A percentile compares a stretch with the other conserved stretches of the same genome.
Evolutionary conservation across 1,139 yeast species (phyloP).

Genomic region (Nadsonia commutata): DNA sequence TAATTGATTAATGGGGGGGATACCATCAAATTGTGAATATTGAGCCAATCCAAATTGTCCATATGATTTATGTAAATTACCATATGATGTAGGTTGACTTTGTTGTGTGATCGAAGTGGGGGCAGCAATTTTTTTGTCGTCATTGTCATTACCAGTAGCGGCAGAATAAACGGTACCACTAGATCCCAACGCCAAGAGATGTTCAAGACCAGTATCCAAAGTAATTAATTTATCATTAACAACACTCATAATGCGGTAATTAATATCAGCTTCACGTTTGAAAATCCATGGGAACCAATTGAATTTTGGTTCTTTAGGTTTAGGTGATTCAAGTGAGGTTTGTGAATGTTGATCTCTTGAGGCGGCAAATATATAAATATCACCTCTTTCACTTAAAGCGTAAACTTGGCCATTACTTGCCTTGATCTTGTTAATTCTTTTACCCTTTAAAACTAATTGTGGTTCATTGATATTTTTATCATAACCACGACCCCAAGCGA

Average conservation of each 20-base stretch:
- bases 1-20: conserved; percentile 31
- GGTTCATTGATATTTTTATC: conserved; percentile 13
- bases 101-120: not conserved
- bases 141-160: conserved; percentile 32
- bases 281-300: conserved; percentile 3
- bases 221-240: conserved; percentile 23
- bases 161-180: conserved; percentile 53
- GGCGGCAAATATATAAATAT: conserved; percentile 18
- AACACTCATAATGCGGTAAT: not conserved
- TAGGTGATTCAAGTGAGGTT: conserved; percentile 1
- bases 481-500: conserved; percentile 45
- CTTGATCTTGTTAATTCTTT: conserved; percentile 32
- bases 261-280: conserved; percentile 3
- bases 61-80: conserved; percentile 22
- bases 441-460: conserved; percentile 31
- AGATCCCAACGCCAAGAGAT: conserved; percentile 46
- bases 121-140: conserved; percentile 2
- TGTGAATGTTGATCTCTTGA: conserved; percentile 3
- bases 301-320: conserved; percentile 3
- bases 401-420: conserved; percentile 42
- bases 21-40: conserved; percentile 44
- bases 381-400: conserved; percentile 35
- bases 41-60: conserved; percentile 81
- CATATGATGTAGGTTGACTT: not conserved
- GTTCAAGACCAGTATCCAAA: conserved; percentile 48